A percentile compares a stretch with the other conserved stretches of the same genome.
Conservation (phyloP, 495 filamentous ascomycete genomes). For the Annulohypoxylon stygium region DNA sequence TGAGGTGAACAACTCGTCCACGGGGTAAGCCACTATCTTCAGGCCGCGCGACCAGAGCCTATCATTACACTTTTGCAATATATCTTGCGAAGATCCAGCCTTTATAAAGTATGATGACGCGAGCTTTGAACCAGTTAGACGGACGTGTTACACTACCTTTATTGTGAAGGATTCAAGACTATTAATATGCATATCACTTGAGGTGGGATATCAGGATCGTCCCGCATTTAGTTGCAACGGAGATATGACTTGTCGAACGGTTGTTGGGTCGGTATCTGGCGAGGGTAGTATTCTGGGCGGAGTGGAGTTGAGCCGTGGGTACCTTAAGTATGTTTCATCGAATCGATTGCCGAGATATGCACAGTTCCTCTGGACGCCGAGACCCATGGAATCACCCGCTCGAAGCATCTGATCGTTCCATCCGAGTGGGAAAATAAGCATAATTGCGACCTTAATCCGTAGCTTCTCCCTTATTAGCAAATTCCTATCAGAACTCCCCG, state of each 20-base stretch:
- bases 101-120: background rate
- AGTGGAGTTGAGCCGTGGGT: background rate
- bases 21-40: background rate
- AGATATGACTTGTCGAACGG: background rate
- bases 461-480: background rate
- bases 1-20: background rate
- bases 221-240: background rate
- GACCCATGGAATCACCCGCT: background rate
- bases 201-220: background rate
- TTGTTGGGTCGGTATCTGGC: background rate
- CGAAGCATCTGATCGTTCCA: background rate
- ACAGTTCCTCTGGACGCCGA: background rate
- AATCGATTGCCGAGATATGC: background rate
- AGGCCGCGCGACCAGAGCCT: background rate
- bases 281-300: conserved; percentile 2
- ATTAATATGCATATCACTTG: background rate
- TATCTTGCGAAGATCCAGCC: background rate
- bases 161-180: background rate
- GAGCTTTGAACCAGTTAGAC: background rate
- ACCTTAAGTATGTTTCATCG: background rate
- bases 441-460: background rate
- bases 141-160: background rate
- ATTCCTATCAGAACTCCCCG: background rate
- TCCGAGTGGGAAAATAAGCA: background rate
- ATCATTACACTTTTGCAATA: background rate